Evolutionary conservation across 2,329 filamentous ascomycete species (phyloP).

Genomic region (Chaetothyriales sp.): DNA sequence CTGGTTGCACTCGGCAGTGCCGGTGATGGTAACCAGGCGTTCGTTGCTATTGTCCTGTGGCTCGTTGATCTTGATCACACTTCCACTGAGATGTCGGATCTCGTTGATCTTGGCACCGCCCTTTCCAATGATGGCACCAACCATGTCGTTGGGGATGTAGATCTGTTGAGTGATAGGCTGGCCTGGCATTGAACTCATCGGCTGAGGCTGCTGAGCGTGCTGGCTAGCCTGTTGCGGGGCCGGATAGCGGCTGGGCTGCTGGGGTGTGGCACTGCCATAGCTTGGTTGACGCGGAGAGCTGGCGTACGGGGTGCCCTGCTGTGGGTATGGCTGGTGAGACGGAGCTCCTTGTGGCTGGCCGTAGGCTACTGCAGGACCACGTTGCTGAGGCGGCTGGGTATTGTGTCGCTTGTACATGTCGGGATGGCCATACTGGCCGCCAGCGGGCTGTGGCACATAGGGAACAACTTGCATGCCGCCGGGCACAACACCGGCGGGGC

Average conservation of each 20-base stretch:
- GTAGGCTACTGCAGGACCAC: slow-evolving; percentile 43
- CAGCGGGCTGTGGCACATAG: slow-evolving; percentile 83
- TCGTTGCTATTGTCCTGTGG: slow-evolving; percentile 98
- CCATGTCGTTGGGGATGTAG: slow-evolving; percentile 98
- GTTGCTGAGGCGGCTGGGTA: slow-evolving; percentile 56
- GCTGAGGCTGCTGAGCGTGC: slow-evolving; percentile 55
- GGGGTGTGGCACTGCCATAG: slow-evolving; percentile 68
- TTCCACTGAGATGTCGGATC: slow-evolving; percentile 90
- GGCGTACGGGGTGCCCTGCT: slow-evolving; percentile 60
- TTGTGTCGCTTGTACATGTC: slow-evolving; percentile 70
- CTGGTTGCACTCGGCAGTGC: slow-evolving; percentile 95
- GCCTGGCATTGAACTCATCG: slow-evolving; percentile 56
- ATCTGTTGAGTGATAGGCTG: slow-evolving; percentile 94
- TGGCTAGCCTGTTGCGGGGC: slow-evolving; percentile 44
- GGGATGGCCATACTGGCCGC: slow-evolving; percentile 81
- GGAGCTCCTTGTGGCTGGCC: slow-evolving; percentile 43
- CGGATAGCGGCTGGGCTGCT: slow-evolving; percentile 56
- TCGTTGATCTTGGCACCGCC: slow-evolving; percentile 99
- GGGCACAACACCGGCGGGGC: slow-evolving; percentile 81
- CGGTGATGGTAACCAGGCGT: slow-evolving; percentile 90
- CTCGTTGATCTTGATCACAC: slow-evolving; percentile 99
- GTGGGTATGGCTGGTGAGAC: slow-evolving; percentile 27
- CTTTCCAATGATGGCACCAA: slow-evolving; percentile 97
- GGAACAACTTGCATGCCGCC: slow-evolving; percentile 99
- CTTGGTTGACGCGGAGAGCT: slow-evolving; percentile 55